Base-by-base conservation (phyloP, 129 eudicot species). In the Flaveria robusta region DNA sequence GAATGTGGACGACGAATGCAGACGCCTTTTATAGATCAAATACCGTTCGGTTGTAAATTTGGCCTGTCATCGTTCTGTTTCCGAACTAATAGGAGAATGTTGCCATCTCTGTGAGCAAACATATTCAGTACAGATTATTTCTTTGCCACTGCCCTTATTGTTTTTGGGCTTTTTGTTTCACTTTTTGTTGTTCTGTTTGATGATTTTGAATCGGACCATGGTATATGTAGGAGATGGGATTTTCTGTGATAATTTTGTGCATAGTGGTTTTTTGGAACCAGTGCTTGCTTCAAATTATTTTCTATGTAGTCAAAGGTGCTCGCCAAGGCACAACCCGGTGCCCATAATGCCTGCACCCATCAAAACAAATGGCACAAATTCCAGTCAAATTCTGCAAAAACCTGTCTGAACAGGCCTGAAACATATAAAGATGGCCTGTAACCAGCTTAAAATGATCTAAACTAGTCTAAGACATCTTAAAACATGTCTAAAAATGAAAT, bases 61-160 rank as follows among this genome's bases (percentile, higher is more conserved):
- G 59, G 60, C 15, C 56, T 16, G 26, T 16, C 6, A 74, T 37
- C 14, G 27, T 27, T 59, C 75, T 68, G 58, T 77, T 77, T 70
- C 12, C 52, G 45, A 69, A 68, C 52, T 46, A 54, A 46, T 46
- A 27, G 22, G 66, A 66, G 29, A 50, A 22, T 19, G 14, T 45
- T 56, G 76, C 69, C 66, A 68, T 68, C 23, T 56, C 23, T 56
- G 60, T 77, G 68, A 55, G 69, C 71, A 78, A 60, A 77, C 10
- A 67, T 68, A n/a, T 68, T 59, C 27, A 71, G 46, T 71, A 63
- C 46, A 71, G 45, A 56, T 68, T 43, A 18, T 77, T 68, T 73
- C 58, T 60, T 74, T 60, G 46, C 27, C 11, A 43, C 22, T 60
- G 41, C 24, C 29, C 37, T 15, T 41, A 1, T 11, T 51, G 56